Percentiles rank a stretch among this genome's conserved stretches.
Conservation (phyloP, 1,139 yeast species). For the Saccharomycopsis phalli region DNA sequence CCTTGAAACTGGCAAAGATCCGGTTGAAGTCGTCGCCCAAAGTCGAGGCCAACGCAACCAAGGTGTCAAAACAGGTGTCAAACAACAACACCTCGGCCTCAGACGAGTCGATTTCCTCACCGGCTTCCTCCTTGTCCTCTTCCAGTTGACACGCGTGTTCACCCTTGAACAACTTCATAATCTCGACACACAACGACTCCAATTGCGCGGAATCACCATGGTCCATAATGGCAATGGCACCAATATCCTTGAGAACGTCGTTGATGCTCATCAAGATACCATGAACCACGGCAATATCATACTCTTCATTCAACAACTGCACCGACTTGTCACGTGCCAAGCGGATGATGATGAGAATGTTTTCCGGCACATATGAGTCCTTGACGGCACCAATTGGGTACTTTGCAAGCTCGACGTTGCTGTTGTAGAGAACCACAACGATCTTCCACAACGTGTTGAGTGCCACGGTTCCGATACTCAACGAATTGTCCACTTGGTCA, state of each 20-base stretch:
- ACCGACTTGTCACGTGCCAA: slow-evolving; percentile 61
- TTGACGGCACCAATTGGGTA: slow-evolving; percentile 72
- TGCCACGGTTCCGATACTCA: slow-evolving; percentile 88
- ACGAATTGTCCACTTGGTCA: slow-evolving; percentile 76
- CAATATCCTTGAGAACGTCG: slow-evolving; percentile 63
- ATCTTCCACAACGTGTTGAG: slow-evolving; percentile 77
- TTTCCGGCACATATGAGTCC: slow-evolving; percentile 47
- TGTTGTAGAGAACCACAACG: slow-evolving; percentile 60
- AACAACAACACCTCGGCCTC: slow-evolving; percentile 82
- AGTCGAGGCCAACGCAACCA: slow-evolving; percentile 65
- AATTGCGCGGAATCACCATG: slow-evolving; percentile 49
- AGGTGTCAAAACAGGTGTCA: slow-evolving; percentile 80
- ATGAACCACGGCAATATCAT: slow-evolving; percentile 73
- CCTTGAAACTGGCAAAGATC: slow-evolving; percentile 67
- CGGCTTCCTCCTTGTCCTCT: slow-evolving; percentile 44
- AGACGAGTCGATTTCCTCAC: slow-evolving; percentile 59
- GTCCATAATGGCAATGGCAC: slow-evolving; percentile 63
- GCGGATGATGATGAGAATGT: slow-evolving; percentile 51
- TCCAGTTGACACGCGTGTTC: slow-evolving; percentile 76
- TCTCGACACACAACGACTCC: slow-evolving; percentile 59
- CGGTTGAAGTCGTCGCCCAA: slow-evolving; percentile 68
- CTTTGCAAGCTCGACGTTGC: slow-evolving; percentile 41
- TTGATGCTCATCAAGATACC: slow-evolving; percentile 68
- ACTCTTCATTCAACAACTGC: slow-evolving; percentile 62
- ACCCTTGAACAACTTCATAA: slow-evolving; percentile 65